A percentile compares a stretch with the other conserved stretches of the same genome.
Conservation (phyloP, 345 rosid species). For the Eucalyptus tenuipes region DNA sequence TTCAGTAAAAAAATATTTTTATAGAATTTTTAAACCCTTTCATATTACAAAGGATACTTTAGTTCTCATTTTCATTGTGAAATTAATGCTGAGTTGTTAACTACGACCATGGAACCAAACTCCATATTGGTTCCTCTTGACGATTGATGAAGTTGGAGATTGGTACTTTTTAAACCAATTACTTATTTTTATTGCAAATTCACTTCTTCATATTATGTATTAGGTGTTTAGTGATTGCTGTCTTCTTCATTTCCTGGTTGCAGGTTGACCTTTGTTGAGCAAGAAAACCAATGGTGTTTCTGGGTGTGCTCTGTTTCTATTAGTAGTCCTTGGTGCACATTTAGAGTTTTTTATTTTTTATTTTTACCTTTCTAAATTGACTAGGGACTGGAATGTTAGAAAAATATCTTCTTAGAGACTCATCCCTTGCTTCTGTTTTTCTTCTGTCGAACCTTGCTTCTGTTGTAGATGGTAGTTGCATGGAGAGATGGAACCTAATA, state of each 20-base stretch:
- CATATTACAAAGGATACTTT: too few relatives aligned
- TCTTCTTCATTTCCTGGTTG: neutral
- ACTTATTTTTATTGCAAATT: neutral
- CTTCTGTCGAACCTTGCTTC: neutral
- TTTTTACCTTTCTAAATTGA: too few relatives aligned
- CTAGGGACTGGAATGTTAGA: neutral
- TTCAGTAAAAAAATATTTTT: too few relatives aligned
- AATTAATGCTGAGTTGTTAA: neutral
- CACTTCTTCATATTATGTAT: neutral
- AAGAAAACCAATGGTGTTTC: neutral
- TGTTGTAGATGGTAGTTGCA: neutral
- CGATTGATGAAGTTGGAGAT: neutral
- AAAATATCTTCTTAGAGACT: neutral
- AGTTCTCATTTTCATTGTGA: neutral
- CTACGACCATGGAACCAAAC: fast-evolving
- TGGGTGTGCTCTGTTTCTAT: neutral
- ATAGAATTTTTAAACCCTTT: neutral
- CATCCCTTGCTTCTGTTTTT: neutral
- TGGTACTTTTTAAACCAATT: neutral
- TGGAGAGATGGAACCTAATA: neutral
- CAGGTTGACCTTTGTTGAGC: neutral
- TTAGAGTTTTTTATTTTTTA: neutral
- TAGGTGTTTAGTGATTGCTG: neutral
- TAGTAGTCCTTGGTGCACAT: fast-evolving
- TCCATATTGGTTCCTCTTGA: fast-evolving